Evolutionary conservation across 2,329 filamentous ascomycete species (phyloP), one percentile per base, ranked within the genome.

Genomic region (Albophoma yamanashiensis): DNA sequence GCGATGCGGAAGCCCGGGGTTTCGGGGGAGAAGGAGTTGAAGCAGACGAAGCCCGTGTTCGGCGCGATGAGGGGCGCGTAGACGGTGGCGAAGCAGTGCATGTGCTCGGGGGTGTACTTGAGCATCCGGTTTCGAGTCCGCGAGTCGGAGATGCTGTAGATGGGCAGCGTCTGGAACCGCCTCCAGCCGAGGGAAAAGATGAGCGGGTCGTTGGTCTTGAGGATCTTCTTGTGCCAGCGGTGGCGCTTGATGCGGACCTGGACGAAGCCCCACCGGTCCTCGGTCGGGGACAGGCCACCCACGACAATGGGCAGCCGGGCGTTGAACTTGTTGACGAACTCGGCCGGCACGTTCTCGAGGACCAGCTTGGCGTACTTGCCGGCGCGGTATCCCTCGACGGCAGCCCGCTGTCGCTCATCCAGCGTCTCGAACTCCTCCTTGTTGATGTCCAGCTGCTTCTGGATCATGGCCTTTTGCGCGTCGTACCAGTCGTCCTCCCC

Each of bases 401-500:
- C 85, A 2, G 88, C 82, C 58, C 94, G 85, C 62, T 95, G 92
- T 52, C 83, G 79, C 64, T 94, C 89, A 70, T 99, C 94, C 2
- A 99, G 83, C 59, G 85, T 84, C 66, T 92, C 91, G 65, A 95
- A 96, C 70, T 97, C 95, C 61, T 91, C 85, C 69, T 92, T 91
- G 77, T 99, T 99, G 83, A 99, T 97, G 69, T 95, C 90, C 64
- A 94, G 83, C 73, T 99, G 94, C 76, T 96, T 97, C 75, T 97
- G 90, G 61, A 99, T 87, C 72, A 89, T 83, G 39, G 94, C 91
- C 77, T 99, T 99, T 71, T 99, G 94, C 36, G 89, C 85, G 70
- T 97, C 94, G 71, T 99, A 99, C 95, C 95, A 99, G 60, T 99
- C 91, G 71, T 99, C 94, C 74, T 99, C 94, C 58, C 92, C 94